Percentiles rank a stretch among this genome's conserved stretches.
phyloP scores from a whole-genome alignment of 805 yeast species.

The Metschnikowia henanensis region DNA sequence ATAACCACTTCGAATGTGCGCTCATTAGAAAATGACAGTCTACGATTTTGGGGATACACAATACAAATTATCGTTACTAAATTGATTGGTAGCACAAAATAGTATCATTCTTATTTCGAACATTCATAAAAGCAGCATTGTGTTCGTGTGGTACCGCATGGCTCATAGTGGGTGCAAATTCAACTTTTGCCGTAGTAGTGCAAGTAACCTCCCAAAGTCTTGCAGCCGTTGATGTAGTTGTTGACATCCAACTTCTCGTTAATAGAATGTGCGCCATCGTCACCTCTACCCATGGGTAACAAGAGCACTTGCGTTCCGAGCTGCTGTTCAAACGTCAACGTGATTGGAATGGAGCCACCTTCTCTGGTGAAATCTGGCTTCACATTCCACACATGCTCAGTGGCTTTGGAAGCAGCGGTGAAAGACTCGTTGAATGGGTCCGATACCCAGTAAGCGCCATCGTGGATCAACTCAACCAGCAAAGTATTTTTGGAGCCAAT shows the following conservation, averaged over 20 bases:
- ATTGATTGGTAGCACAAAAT: no score
- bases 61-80: no score
- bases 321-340: slow-evolving; percentile 87
- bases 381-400: slow-evolving; percentile 90
- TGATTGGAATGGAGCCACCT: slow-evolving; percentile 98
- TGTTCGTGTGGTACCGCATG: background rate
- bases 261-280: slow-evolving; percentile 98
- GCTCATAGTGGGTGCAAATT: background rate
- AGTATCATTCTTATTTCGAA: no score
- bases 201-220: slow-evolving; percentile 89
- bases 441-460: slow-evolving; percentile 94
- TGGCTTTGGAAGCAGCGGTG: slow-evolving; percentile 93
- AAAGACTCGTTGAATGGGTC: slow-evolving; percentile 92
- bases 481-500: slow-evolving; percentile 77
- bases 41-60: no score
- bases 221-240: slow-evolving; percentile 91
- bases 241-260: slow-evolving; percentile 90
- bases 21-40: no score
- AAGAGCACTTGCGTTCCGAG: slow-evolving; percentile 83
- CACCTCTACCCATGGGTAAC: slow-evolving; percentile 98
- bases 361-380: slow-evolving; percentile 98
- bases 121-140: no score
- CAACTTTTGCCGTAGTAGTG: slow-evolving; percentile 63
- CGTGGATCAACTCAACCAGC: slow-evolving; percentile 80
- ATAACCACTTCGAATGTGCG: no score